Percentiles rank a stretch among this genome's conserved stretches.
Evolutionary conservation across 805 yeast genomes (phyloP).

Genomic region (Candida glaebosa): DNA sequence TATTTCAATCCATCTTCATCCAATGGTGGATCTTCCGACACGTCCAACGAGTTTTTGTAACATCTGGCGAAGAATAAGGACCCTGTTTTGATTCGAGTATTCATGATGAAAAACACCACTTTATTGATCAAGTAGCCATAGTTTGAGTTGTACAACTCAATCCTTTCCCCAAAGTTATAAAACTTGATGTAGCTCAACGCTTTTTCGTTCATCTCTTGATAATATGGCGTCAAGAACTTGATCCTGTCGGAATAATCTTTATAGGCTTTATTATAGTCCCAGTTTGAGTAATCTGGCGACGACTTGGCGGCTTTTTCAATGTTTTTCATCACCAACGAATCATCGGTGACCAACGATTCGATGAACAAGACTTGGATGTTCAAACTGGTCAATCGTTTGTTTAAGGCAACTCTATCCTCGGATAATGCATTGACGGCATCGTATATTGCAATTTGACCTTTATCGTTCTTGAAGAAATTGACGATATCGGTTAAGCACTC

Average conservation of each 20-base stretch:
- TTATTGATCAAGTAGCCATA: slow-evolving; percentile 88
- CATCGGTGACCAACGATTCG: slow-evolving; percentile 81
- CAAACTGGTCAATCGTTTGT: slow-evolving; percentile 48
- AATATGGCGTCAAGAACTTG: slow-evolving; percentile 60
- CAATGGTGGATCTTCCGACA: slow-evolving; percentile 76
- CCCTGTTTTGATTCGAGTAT: slow-evolving; percentile 81
- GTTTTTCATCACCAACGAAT: slow-evolving; percentile 62
- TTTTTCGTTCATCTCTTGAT: slow-evolving; percentile 59
- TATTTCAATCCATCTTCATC: slow-evolving; percentile 70
- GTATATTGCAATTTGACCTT: slow-evolving; percentile 93
- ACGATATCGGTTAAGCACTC: slow-evolving; percentile 68
- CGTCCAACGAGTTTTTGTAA: slow-evolving; percentile 52
- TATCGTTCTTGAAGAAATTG: slow-evolving; percentile 65
- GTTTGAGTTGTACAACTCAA: slow-evolving; percentile 75
- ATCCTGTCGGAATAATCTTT: slow-evolving; percentile 75
- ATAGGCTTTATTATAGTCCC: slow-evolving; percentile 73
- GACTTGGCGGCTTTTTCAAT: slow-evolving; percentile 75
- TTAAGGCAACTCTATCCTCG: slow-evolving; percentile 59
- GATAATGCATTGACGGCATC: slow-evolving; percentile 91
- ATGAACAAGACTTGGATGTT: slow-evolving; percentile 81
- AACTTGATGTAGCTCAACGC: slow-evolving; percentile 73
- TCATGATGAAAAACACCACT: slow-evolving; percentile 89
- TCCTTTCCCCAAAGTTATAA: slow-evolving; percentile 84
- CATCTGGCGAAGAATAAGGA: slow-evolving; percentile 91
- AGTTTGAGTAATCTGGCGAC: slow-evolving; percentile 81